A percentile compares a stretch with the other conserved stretches of the same genome.
These are phyloP conservation scores for Stellera chamaejasme DNA, from an alignment of 345 rosid species.

Conservation along the genomic window DNA sequence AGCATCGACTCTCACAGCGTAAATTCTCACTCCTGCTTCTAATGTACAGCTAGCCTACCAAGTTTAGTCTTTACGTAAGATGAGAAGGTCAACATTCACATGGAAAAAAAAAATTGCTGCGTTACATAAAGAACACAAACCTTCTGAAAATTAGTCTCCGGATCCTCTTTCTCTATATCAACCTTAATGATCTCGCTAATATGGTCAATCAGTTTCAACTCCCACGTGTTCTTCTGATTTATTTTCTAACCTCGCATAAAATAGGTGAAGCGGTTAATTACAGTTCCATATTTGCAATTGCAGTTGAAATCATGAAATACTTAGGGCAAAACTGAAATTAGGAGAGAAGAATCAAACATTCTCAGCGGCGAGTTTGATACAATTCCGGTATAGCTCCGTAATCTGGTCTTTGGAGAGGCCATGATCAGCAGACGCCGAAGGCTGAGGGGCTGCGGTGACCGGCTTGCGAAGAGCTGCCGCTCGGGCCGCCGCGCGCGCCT, in stretches of 20 bases:
- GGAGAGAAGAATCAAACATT: constrained; percentile 19
- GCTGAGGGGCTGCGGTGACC: neutral
- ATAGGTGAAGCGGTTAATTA: neutral
- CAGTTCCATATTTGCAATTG: too few relatives aligned
- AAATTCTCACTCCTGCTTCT: constrained; percentile 41
- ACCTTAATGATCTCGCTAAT: constrained; percentile 29
- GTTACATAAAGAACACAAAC: constrained; percentile 7
- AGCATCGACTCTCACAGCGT: constrained; percentile 35
- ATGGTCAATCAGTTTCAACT: constrained; percentile 27
- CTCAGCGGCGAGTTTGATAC: constrained; percentile 38
- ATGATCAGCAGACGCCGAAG: constrained; percentile 9
- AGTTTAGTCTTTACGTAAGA: neutral
- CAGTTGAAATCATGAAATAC: too few relatives aligned
- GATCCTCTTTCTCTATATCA: constrained; percentile 20
- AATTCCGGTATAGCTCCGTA: constrained; percentile 26
- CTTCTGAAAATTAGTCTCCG: constrained; percentile 43
- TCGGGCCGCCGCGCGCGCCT: constrained; percentile 26
- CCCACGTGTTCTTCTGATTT: constrained; percentile 27
- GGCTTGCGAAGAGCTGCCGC: constrained; percentile 24
- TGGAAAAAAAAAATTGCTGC: neutral
- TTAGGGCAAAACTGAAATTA: neutral
- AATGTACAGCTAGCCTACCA: constrained; percentile 35
- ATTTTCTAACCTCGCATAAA: constrained; percentile 16
- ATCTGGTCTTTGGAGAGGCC: constrained; percentile 30
- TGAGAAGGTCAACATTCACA: neutral